Evolutionary conservation across 306 rosid genomes (phyloP).

Genomic region (Crotalaria pallida): DNA sequence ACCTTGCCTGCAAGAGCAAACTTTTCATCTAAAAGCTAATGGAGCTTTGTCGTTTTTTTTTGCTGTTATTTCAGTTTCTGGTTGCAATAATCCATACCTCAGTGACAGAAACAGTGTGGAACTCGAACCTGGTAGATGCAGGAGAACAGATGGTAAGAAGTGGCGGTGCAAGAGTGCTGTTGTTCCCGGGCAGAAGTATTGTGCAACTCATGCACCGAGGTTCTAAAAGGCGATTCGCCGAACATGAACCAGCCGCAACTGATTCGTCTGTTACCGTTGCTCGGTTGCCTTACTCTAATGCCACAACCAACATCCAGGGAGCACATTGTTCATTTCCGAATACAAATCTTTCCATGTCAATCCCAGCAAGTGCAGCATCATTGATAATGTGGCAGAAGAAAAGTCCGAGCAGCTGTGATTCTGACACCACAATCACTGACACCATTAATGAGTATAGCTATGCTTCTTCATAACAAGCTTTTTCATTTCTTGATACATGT

Average conservation of each 20-base stretch:
- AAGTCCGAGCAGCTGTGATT: slow-evolving; percentile 21
- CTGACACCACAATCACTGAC: slow-evolving; percentile 40
- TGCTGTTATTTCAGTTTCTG: slow-evolving; percentile 36
- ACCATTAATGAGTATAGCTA: slow-evolving; percentile 39
- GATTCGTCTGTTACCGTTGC: slow-evolving; percentile 23
- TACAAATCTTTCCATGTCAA: slow-evolving; percentile 63
- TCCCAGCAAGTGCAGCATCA: slow-evolving; percentile 30
- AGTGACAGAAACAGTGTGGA: slow-evolving; percentile 30
- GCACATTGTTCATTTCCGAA: slow-evolving; percentile 28
- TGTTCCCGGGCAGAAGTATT: slow-evolving; percentile 64
- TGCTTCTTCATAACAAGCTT: slow-evolving; percentile 25
- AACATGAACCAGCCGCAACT: slow-evolving; percentile 16
- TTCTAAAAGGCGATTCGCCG: slow-evolving; percentile 46
- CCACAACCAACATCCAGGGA: slow-evolving; percentile 15
- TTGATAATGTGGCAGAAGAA: slow-evolving; percentile 24
- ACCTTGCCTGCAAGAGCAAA: neutral
- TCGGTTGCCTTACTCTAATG: slow-evolving; percentile 7
- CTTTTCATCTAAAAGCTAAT: slow-evolving; percentile 11
- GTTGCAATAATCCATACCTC: slow-evolving; percentile 31
- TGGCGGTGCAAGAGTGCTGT: slow-evolving; percentile 75
- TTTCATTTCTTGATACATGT: slow-evolving; percentile 4
- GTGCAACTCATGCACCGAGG: slow-evolving; percentile 83
- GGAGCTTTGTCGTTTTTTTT: neutral
- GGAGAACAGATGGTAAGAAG: slow-evolving; percentile 88
- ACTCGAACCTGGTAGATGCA: slow-evolving; percentile 57